phyloP scores from a whole-genome alignment of 306 rosid species.

The Sesbania bispinosa region DNA sequence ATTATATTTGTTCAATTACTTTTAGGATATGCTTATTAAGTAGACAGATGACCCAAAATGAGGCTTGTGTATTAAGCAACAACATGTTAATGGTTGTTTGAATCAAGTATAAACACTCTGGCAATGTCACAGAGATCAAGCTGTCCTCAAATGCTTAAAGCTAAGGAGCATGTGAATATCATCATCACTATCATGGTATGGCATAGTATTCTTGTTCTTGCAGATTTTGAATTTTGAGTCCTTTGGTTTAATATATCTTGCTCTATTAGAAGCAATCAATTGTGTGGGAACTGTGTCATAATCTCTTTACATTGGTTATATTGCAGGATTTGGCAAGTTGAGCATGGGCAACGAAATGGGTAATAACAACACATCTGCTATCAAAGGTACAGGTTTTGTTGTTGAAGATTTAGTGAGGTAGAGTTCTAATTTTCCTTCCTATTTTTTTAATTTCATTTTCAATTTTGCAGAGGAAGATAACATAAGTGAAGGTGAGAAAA shows the following conservation, averaged over 20 bases:
- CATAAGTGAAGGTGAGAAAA: slow-evolving; percentile 27
- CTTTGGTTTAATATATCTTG: slow-evolving; percentile 20
- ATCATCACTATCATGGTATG: slow-evolving; percentile 65
- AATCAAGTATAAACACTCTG: slow-evolving; percentile 52
- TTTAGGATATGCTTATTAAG: slow-evolving; percentile 28
- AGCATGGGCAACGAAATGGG: slow-evolving; percentile 94
- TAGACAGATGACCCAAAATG: slow-evolving; percentile 44
- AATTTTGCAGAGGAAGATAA: slow-evolving; percentile 58
- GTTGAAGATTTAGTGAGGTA: neutral
- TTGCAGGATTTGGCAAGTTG: slow-evolving; percentile 57
- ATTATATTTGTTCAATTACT: slow-evolving; percentile 25
- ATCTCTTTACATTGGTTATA: slow-evolving; percentile 31
- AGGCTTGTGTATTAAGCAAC: slow-evolving; percentile 47
- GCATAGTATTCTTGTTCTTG: slow-evolving; percentile 22
- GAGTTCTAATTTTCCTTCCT: neutral
- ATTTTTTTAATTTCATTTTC: neutral
- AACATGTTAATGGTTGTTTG: slow-evolving; percentile 23
- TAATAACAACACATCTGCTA: slow-evolving; percentile 53
- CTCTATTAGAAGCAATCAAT: slow-evolving; percentile 18
- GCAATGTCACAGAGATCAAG: slow-evolving; percentile 36
- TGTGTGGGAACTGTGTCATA: slow-evolving; percentile 14
- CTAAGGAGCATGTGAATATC: slow-evolving; percentile 44
- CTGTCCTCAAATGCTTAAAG: slow-evolving; percentile 39
- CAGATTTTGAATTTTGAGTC: slow-evolving; percentile 9
- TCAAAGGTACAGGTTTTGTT: slow-evolving; percentile 53